phyloP scores from a whole-genome alignment of 2,329 filamentous ascomycete genomes.

The Sarocladium kiliense region DNA sequence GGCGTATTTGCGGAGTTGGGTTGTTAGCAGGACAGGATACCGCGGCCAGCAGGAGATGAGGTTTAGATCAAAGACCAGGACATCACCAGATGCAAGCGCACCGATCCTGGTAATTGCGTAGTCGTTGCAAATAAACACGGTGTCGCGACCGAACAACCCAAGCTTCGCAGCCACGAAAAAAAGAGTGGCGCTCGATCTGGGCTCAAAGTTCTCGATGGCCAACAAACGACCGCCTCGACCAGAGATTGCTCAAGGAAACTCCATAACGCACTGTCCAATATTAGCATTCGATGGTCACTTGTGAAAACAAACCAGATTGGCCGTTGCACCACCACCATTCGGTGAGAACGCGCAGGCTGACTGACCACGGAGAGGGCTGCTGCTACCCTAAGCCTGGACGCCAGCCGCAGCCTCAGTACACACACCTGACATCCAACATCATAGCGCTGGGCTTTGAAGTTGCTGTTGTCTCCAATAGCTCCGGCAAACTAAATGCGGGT shows the following conservation, averaged over 20 bases:
- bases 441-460: not conserved
- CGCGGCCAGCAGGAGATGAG: constrained; percentile 6
- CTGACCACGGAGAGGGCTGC: not conserved
- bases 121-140: not conserved
- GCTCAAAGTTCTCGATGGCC: not conserved
- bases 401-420: not conserved
- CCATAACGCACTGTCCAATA: not conserved
- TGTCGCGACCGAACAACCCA: not conserved
- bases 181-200: not conserved
- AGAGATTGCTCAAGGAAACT: too few species aligned
- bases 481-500: not conserved
- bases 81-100: not conserved
- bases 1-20: not conserved
- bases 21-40: not conserved
- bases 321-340: not conserved
- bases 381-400: not conserved
- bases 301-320: not conserved
- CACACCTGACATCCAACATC: not conserved
- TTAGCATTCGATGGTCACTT: not conserved
- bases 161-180: not conserved
- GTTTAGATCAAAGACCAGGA: not conserved
- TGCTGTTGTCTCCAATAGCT: not conserved
- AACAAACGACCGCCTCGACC: too few species aligned
- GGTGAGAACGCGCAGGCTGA: not conserved
- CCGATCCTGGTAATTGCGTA: not conserved